Conservation (phyloP, 2,329 filamentous ascomycete species). For the Diaporthe helianthi region DNA sequence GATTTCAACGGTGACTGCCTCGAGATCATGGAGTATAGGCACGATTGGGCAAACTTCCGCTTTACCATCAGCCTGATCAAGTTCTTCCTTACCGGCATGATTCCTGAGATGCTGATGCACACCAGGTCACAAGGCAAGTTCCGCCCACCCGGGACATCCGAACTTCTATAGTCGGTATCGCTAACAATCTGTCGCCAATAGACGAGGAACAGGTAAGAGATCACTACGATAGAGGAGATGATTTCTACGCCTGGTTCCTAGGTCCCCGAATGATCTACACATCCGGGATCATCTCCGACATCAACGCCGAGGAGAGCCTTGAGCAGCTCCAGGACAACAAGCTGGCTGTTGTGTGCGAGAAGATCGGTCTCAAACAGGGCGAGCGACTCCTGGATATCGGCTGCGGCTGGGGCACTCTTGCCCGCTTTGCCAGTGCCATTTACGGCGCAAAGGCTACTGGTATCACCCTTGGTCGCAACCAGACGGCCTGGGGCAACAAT, state of each 20-base stretch:
- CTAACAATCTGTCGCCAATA: conserved; percentile 43
- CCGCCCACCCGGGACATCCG: not conserved
- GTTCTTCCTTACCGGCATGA: conserved; percentile 86
- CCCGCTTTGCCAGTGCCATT: conserved; percentile 90
- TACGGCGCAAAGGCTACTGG: conserved; percentile 85
- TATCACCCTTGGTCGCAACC: conserved; percentile 93
- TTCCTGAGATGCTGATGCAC: conserved; percentile 92
- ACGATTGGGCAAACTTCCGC: conserved; percentile 95
- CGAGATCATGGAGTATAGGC: conserved; percentile 89
- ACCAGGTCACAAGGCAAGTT: conserved; percentile 80
- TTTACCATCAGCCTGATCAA: conserved; percentile 88
- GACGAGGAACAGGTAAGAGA: conserved; percentile 98
- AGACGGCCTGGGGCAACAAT: conserved; percentile 95
- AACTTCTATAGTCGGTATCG: not conserved
- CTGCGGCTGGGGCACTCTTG: conserved; percentile 96
- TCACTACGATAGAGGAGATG: conserved; percentile 97
- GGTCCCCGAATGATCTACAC: conserved; percentile 99
- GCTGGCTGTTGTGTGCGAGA: conserved; percentile 91
- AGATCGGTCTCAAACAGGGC: conserved; percentile 82
- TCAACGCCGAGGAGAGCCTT: conserved; percentile 85
- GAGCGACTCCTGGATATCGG: conserved; percentile 92
- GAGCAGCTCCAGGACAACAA: conserved; percentile 99
- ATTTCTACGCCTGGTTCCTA: conserved; percentile 98
- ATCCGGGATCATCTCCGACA: conserved; percentile 89
- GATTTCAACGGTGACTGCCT: conserved; percentile 94